phyloP scores from a whole-genome alignment of 208 protist genomes.

The Tritrichomonas musculus region DNA sequence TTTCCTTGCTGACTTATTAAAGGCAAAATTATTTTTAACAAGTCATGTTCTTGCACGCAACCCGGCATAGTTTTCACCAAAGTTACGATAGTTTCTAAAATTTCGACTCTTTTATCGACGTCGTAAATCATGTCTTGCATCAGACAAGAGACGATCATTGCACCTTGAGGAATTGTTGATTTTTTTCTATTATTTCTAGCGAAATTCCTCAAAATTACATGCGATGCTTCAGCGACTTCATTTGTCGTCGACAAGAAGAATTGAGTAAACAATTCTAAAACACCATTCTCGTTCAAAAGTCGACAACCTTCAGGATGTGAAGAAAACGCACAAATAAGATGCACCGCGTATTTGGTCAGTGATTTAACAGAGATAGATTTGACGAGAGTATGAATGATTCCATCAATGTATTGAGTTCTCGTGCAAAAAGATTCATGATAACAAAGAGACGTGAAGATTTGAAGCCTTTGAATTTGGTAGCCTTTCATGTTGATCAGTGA shows the following conservation, averaged over 20 bases:
- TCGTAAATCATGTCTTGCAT: neutral
- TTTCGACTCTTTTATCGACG: neutral
- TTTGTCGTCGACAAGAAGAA: neutral
- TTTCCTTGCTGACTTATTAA: neutral
- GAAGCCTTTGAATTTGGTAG: neutral
- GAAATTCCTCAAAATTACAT: neutral
- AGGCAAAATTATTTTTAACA: neutral
- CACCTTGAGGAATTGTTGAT: neutral
- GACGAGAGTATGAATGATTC: neutral
- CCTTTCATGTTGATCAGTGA: neutral
- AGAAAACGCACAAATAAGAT: neutral
- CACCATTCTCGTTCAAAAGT: neutral
- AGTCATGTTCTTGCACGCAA: neutral
- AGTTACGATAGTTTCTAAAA: neutral
- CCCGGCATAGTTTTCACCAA: neutral
- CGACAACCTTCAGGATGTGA: neutral
- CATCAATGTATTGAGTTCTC: neutral
- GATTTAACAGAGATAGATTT: neutral
- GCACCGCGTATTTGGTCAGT: neutral
- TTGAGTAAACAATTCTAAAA: neutral
- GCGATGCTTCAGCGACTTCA: neutral
- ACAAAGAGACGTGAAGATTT: conserved; percentile 10
- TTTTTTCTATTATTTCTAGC: neutral
- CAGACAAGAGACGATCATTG: neutral
- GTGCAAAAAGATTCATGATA: neutral